Percentiles rank a stretch among this genome's conserved stretches.
Conservation (phyloP, 179 eudicot species). For the Vitellaria paradoxa region DNA sequence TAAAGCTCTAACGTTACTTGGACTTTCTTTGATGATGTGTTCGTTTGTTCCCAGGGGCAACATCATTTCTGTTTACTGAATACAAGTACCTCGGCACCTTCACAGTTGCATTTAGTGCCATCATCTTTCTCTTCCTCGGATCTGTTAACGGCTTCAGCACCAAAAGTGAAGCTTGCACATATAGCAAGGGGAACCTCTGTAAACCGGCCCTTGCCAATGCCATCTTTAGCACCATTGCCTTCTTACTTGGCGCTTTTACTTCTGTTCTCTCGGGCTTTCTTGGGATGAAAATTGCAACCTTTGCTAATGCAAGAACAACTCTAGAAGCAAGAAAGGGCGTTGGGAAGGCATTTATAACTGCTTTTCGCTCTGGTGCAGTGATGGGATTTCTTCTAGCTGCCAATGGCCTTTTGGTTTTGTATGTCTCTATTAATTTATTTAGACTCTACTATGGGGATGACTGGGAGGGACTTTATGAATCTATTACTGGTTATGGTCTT, state of each 20-base stretch:
- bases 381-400: slow-evolving; percentile 29
- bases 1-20: not conserved
- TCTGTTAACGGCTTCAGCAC: slow-evolving; percentile 47
- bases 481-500: slow-evolving; percentile 56
- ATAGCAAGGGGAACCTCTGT: slow-evolving; percentile 25
- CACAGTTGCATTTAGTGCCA: slow-evolving; percentile 27
- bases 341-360: slow-evolving; percentile 41
- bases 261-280: slow-evolving; percentile 43
- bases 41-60: slow-evolving; percentile 34
- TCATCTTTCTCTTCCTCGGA: slow-evolving; percentile 47
- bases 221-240: slow-evolving; percentile 35
- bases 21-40: not conserved
- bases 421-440: slow-evolving; percentile 37
- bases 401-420: slow-evolving; percentile 52
- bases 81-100: slow-evolving; percentile 40
- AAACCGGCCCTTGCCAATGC: slow-evolving; percentile 49
- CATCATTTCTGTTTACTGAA: slow-evolving; percentile 41
- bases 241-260: slow-evolving; percentile 38
- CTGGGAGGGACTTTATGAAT: slow-evolving; percentile 57
- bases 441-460: slow-evolving; percentile 53
- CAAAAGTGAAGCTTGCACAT: slow-evolving; percentile 34
- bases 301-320: slow-evolving; percentile 52
- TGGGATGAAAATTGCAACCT: slow-evolving; percentile 14
- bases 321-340: slow-evolving; percentile 53
- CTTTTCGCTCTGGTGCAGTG: slow-evolving; percentile 45